Evolutionary conservation across 23 red algal species (phyloP).

Genomic region (Gracilaria caudata): DNA sequence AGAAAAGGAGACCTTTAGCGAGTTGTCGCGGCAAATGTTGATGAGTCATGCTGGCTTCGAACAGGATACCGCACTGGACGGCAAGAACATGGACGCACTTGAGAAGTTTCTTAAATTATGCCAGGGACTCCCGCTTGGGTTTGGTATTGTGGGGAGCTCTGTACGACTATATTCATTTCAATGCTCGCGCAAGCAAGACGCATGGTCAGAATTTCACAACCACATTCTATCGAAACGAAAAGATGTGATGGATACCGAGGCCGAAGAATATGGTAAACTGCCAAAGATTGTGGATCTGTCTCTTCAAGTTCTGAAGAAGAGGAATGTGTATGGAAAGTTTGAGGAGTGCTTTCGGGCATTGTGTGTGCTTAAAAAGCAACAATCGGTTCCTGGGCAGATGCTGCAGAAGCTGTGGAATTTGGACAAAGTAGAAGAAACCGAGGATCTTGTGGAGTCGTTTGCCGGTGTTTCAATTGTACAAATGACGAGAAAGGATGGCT

Average conservation of each 20-base stretch:
- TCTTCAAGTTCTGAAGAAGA: conserved; percentile 4
- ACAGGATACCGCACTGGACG: too few relatives aligned
- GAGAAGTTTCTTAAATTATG: too few relatives aligned
- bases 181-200: neutral
- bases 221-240: neutral
- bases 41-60: too few relatives aligned
- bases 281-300: conserved; percentile 4
- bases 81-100: too few relatives aligned
- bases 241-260: neutral
- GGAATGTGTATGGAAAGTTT: conserved; percentile 9
- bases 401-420: too few relatives aligned
- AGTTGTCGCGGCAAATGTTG: too few relatives aligned
- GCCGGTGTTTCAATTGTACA: too few relatives aligned
- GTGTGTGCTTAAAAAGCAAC: conserved; percentile 3
- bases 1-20: too few relatives aligned
- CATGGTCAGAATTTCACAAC: conserved; percentile 3
- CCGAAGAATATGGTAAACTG: neutral
- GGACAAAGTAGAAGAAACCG: too few relatives aligned
- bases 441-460: too few relatives aligned
- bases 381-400: conserved; percentile 5
- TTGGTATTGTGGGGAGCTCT: neutral
- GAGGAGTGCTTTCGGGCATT: conserved; percentile 1
- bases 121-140: neutral
- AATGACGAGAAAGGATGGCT: too few relatives aligned
- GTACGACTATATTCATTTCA: neutral